Percentiles rank a stretch among this genome's conserved stretches.
phyloP scores from a whole-genome alignment of 78 protist genomes.

The Dictyostelium intermedium region DNA sequence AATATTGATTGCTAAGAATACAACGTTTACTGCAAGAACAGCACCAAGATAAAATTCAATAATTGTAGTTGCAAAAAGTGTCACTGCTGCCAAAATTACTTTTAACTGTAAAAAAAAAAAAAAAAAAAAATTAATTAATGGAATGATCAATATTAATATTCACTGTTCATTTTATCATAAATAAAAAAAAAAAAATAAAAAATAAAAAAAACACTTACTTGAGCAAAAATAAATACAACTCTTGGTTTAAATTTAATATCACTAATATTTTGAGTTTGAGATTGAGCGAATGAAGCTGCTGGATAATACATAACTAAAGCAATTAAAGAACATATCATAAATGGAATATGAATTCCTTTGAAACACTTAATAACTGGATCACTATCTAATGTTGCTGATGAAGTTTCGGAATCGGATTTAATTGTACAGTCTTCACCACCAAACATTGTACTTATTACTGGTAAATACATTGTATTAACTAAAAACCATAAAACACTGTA shows the following conservation, averaged over 20 bases:
- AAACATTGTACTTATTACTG: slow-evolving; percentile 66
- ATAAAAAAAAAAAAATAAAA: neutral
- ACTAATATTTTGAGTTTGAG: slow-evolving; percentile 62
- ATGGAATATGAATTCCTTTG: slow-evolving; percentile 33
- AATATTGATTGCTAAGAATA: slow-evolving; percentile 20
- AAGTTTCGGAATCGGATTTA: neutral
- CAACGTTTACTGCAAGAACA: slow-evolving; percentile 20
- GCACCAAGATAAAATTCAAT: neutral
- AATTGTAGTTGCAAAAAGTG: slow-evolving; percentile 23
- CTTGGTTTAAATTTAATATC: slow-evolving; percentile 74
- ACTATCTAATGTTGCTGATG: slow-evolving; percentile 24
- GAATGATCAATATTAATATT: neutral
- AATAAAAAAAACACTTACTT: neutral
- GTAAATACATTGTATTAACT: slow-evolving; percentile 68
- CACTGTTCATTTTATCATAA: neutral
- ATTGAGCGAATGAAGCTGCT: slow-evolving; percentile 75
- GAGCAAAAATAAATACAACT: slow-evolving; percentile 61
- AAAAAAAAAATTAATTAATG: neutral
- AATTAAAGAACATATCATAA: slow-evolving; percentile 50
- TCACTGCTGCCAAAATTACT: neutral
- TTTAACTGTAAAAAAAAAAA: neutral
- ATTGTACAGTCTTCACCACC: slow-evolving; percentile 70
- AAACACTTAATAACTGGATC: slow-evolving; percentile 18
- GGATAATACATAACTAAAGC: slow-evolving; percentile 67
- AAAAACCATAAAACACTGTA: slow-evolving; percentile 62